Percentiles rank a stretch among this genome's conserved stretches.
Conservation (phyloP, 352 stramenopile genomes). For the Achlya hypogyna region DNA sequence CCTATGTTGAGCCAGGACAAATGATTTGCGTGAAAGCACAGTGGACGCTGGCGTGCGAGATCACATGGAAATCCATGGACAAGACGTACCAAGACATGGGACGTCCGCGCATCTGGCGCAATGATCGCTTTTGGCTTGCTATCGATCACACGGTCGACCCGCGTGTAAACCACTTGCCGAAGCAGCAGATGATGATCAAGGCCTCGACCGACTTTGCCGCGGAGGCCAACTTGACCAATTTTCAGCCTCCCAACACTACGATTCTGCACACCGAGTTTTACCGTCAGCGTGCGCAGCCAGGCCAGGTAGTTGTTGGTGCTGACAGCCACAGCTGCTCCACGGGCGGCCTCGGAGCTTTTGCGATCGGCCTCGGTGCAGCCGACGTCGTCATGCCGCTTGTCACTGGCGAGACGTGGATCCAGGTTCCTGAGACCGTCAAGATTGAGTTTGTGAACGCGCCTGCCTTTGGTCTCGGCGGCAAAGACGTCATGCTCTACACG, state of each 20-base stretch:
- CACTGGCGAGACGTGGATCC: slow-evolving; percentile 82
- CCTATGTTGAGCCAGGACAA: slow-evolving; percentile 51
- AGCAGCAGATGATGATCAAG: slow-evolving; percentile 85
- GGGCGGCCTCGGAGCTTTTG: slow-evolving; percentile 66
- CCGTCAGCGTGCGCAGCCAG: slow-evolving; percentile 68
- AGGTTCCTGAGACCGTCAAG: slow-evolving; percentile 79
- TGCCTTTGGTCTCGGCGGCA: slow-evolving; percentile 64
- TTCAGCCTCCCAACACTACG: slow-evolving; percentile 76
- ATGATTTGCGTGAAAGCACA: slow-evolving; percentile 81
- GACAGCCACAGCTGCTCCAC: slow-evolving; percentile 76
- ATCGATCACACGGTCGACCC: slow-evolving; percentile 80
- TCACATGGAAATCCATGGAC: slow-evolving; percentile 87
- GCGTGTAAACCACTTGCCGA: slow-evolving; percentile 69
- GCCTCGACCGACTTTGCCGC: slow-evolving; percentile 71
- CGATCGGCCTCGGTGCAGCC: slow-evolving; percentile 60
- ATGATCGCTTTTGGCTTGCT: slow-evolving; percentile 81
- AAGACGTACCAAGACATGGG: slow-evolving; percentile 84
- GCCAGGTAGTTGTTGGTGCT: slow-evolving; percentile 74
- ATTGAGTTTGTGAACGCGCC: slow-evolving; percentile 69
- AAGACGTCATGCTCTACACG: slow-evolving; percentile 83
- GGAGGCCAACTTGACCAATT: slow-evolving; percentile 70
- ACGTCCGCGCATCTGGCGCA: slow-evolving; percentile 70
- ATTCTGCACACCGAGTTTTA: slow-evolving; percentile 85
- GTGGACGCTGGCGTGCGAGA: slow-evolving; percentile 78
- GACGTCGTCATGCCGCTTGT: slow-evolving; percentile 81